phyloP scores from a whole-genome alignment of 2,329 filamentous ascomycete species.

The Ceratocystis ficicola region DNA sequence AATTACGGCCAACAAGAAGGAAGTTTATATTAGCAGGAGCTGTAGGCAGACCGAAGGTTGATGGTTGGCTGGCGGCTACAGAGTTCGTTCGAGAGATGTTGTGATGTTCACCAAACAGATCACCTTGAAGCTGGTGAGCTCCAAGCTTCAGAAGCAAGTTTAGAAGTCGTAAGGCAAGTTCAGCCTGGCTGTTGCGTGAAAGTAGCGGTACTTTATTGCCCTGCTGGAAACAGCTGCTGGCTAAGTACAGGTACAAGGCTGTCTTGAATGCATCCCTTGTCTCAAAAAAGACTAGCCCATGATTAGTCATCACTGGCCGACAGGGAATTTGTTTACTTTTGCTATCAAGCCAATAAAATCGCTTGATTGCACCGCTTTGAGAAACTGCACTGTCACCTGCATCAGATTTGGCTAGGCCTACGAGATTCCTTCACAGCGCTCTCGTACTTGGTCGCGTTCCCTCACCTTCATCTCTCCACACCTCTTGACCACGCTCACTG shows the following conservation, averaged over 20 bases:
- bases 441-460: not conserved
- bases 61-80: not conserved
- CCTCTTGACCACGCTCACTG: not conserved
- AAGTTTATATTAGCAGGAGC: not conserved
- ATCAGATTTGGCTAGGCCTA: slow-evolving; percentile 4
- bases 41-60: not conserved
- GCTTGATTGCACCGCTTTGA: slow-evolving; percentile 15
- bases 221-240: no score
- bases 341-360: slow-evolving; percentile 16
- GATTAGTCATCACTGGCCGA: not conserved
- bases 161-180: slow-evolving; percentile 21
- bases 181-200: slow-evolving; percentile 15
- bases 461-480: not conserved
- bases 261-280: not conserved
- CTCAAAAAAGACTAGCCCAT: not conserved
- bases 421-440: not conserved
- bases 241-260: slow-evolving; percentile 5
- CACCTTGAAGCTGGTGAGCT: slow-evolving; percentile 14
- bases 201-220: not conserved
- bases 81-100: not conserved
- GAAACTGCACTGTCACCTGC: slow-evolving; percentile 16
- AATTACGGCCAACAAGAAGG: not conserved
- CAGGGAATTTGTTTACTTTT: slow-evolving; percentile 19
- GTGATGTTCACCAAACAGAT: slow-evolving; percentile 22
- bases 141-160: slow-evolving; percentile 14